A percentile compares a stretch with the other conserved stretches of the same genome.
Evolutionary conservation across 306 rosid genomes (phyloP).

Genomic region (Adenanthera pavonina): DNA sequence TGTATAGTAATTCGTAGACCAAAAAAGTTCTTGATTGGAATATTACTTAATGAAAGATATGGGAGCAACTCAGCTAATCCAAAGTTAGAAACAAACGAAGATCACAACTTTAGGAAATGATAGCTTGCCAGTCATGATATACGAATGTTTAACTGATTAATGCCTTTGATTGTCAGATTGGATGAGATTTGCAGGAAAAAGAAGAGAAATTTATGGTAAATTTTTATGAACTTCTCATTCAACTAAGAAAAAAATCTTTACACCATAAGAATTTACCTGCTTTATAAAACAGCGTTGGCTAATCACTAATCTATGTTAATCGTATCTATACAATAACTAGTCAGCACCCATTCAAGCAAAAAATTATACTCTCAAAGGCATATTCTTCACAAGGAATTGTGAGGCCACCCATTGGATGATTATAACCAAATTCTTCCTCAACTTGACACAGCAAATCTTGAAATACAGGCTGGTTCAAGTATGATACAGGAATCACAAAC

Average conservation of each 20-base stretch:
- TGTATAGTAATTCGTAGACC: not conserved
- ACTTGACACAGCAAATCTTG: not conserved
- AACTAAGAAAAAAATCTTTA: not conserved
- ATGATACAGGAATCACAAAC: not conserved
- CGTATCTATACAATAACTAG: not conserved
- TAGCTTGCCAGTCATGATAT: not conserved
- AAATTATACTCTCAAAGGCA: not conserved
- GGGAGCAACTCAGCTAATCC: not conserved
- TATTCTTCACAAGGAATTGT: not conserved
- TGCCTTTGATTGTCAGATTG: not conserved
- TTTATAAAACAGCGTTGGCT: not conserved
- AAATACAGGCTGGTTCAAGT: not conserved
- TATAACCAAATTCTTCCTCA: constrained; percentile 1
- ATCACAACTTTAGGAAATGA: not conserved
- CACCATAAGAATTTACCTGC: not conserved
- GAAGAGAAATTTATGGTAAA: not conserved
- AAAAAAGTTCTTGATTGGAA: too few relatives aligned
- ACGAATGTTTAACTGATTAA: not conserved
- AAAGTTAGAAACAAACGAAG: not conserved
- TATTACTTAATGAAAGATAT: too few relatives aligned
- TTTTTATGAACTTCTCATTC: not conserved
- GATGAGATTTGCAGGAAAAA: not conserved
- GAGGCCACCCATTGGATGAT: not conserved
- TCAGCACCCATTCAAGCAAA: not conserved
- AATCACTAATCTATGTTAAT: not conserved